These are phyloP conservation scores for Phlyctochytrium arcticum DNA, from an alignment of 192 early-diverging fungal genomes.

Conservation along the genomic window DNA sequence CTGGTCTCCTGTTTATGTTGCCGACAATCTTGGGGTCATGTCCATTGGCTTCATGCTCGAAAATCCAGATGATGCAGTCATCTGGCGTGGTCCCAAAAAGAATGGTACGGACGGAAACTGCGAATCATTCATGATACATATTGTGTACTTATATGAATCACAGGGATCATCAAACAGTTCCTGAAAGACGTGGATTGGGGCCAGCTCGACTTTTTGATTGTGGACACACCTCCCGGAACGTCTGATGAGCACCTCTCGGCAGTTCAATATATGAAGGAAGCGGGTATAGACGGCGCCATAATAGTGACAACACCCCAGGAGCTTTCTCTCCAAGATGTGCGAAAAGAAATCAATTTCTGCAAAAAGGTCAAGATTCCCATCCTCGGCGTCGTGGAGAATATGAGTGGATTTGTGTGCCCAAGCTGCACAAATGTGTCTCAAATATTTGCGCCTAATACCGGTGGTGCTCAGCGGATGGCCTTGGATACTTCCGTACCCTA, in stretches of 20 bases:
- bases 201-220: conserved; percentile 86
- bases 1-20: conserved; percentile 56
- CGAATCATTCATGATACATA: not conserved
- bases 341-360: conserved; percentile 57
- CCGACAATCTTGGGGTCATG: conserved; percentile 72
- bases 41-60: conserved; percentile 93
- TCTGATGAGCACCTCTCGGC: conserved; percentile 96
- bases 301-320: conserved; percentile 97
- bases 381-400: conserved; percentile 55
- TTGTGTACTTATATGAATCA: conserved; percentile 13
- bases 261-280: conserved; percentile 82
- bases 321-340: conserved; percentile 53
- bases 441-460: conserved; percentile 76
- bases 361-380: conserved; percentile 46
- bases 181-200: conserved; percentile 96
- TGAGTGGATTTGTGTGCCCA: conserved; percentile 47
- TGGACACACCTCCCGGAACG: conserved; percentile 98
- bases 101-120: conserved; percentile 54
- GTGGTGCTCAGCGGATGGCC: conserved; percentile 89
- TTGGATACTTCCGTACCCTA: conserved; percentile 80
- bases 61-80: conserved; percentile 86
- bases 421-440: conserved; percentile 69
- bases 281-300: conserved; percentile 73
- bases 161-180: conserved; percentile 97
- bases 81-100: conserved; percentile 99